Percentiles rank a stretch among this genome's conserved stretches.
Conservation (phyloP, 345 rosid genomes). For the Lumnitzera littorea region DNA sequence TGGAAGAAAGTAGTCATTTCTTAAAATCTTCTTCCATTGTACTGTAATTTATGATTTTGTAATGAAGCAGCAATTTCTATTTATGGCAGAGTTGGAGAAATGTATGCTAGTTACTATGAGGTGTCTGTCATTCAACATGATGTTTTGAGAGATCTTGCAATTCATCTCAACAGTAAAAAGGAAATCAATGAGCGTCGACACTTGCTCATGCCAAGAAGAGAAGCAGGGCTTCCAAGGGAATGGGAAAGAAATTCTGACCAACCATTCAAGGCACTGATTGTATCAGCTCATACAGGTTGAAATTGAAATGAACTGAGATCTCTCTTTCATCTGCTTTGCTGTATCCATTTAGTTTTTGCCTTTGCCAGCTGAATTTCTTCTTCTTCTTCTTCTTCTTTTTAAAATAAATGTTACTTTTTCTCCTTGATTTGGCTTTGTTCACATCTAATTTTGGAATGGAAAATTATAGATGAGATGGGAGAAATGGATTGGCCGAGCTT, state of each 20-base stretch:
- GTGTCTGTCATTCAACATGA: conserved; percentile 78
- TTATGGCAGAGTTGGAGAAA: conserved; percentile 61
- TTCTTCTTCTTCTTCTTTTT: no score
- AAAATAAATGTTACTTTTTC: no score
- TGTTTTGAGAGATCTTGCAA: conserved; percentile 81
- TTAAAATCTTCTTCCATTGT: no score
- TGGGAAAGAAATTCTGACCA: conserved; percentile 69
- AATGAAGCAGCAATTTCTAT: background rate
- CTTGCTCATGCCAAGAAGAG: conserved; percentile 75
- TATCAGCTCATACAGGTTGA: conserved; percentile 75
- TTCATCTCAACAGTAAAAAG: conserved; percentile 44
- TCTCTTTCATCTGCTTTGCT: background rate
- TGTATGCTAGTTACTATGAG: conserved; percentile 62
- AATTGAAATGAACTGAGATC: background rate
- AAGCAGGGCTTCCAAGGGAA: conserved; percentile 48
- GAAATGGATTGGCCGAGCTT: conserved; percentile 79
- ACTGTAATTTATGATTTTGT: no score
- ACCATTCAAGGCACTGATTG: conserved; percentile 63
- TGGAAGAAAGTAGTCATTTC: no score
- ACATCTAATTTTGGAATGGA: background rate
- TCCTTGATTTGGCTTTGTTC: no score
- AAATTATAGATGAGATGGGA: conserved; percentile 52
- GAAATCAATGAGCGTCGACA: conserved; percentile 38
- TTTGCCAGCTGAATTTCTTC: no score
- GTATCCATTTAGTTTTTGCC: no score